Base-by-base conservation (phyloP, 805 yeast species). In the Tetrapisispora phaffii region DNA sequence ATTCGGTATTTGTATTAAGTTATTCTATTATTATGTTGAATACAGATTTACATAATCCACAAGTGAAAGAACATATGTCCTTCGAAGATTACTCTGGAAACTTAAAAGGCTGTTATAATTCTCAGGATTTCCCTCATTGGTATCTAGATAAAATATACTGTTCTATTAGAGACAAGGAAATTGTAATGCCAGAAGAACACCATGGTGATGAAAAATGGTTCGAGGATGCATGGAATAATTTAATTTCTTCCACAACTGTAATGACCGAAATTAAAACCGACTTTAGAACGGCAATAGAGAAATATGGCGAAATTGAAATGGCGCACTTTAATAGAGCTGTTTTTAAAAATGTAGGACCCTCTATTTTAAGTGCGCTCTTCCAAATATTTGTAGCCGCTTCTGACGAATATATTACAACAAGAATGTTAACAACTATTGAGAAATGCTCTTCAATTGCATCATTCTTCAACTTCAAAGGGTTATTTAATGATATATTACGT, bases 111-210 rank as follows among this genome's bases (percentile, higher is more conserved):
- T 82, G 85, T 22, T 80, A 81, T 55, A 81, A 79, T 50, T 75
- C 76, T 13, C 72, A 74, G 33, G 89, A 88, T 63, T 88, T 85
- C 66, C 88, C 93, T 2, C 74, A 73, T 22, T 87, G 95, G 83
- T 89, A 86, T 57, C 69, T 89, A 50, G 78, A 80, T 45, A 83
- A 77, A 50, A 86, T 89, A 22, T 90, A 84, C 63, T 67, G 74
- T 22, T 82, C 94, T 1, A 88, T 90, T 44, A 74, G 76, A 49
- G 85, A 80, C 43, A 76, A 82, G 43, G 98, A 90, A 62, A 90
- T 90, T 50, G 86, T 90, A 39, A 85, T 93, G 88, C 97, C 97
- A 0, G 97, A 90, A 54, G 97, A 90, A 57, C 96, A 89, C 54
- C 93, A 86, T 59, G 90, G 89, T 9, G 84, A 88, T 10, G 83